These are phyloP conservation scores for Globomyces pollinis-pini DNA, from an alignment of 192 early-diverging fungal species.

Conservation along the genomic window DNA sequence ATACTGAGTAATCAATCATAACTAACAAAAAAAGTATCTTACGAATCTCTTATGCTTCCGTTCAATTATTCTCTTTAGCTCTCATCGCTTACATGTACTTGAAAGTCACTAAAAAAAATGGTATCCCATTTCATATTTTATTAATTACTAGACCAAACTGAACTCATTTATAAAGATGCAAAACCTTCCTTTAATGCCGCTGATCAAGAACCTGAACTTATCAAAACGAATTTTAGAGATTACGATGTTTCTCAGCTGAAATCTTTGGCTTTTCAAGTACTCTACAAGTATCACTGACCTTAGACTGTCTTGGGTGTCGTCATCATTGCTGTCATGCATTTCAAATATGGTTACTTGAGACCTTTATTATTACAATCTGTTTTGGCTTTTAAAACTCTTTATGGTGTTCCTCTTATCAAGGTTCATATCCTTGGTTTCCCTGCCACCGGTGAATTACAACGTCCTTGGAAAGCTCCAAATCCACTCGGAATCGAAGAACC, in stretches of 20 bases:
- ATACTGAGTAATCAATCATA: too few species aligned
- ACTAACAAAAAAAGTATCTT: too few species aligned
- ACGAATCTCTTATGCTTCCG: slow-evolving; percentile 45
- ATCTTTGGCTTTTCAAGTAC: slow-evolving; percentile 63
- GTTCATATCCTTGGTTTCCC: slow-evolving; percentile 70
- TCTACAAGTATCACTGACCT: too few species aligned
- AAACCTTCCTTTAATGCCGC: slow-evolving; percentile 46
- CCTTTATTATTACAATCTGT: slow-evolving; percentile 83
- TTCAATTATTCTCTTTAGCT: slow-evolving; percentile 48
- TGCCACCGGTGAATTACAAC: slow-evolving; percentile 68
- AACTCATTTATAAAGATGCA: slow-evolving; percentile 71
- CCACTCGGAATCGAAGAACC: slow-evolving; percentile 52
- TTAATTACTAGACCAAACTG: slow-evolving; percentile 56
- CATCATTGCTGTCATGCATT: slow-evolving; percentile 74
- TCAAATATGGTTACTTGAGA: slow-evolving; percentile 80
- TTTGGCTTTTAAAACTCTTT: slow-evolving; percentile 64
- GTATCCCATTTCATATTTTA: too few species aligned
- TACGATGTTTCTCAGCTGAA: slow-evolving; percentile 72
- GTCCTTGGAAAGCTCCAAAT: slow-evolving; percentile 74
- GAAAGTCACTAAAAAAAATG: slow-evolving; percentile 62
- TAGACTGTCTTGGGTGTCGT: slow-evolving; percentile 58
- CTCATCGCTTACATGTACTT: slow-evolving; percentile 39
- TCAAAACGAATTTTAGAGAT: slow-evolving; percentile 55
- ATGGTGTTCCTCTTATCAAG: slow-evolving; percentile 63
- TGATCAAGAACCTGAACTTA: slow-evolving; percentile 46